Evolutionary conservation across 345 rosid species (phyloP).

Genomic region (Moricandia arvensis): DNA sequence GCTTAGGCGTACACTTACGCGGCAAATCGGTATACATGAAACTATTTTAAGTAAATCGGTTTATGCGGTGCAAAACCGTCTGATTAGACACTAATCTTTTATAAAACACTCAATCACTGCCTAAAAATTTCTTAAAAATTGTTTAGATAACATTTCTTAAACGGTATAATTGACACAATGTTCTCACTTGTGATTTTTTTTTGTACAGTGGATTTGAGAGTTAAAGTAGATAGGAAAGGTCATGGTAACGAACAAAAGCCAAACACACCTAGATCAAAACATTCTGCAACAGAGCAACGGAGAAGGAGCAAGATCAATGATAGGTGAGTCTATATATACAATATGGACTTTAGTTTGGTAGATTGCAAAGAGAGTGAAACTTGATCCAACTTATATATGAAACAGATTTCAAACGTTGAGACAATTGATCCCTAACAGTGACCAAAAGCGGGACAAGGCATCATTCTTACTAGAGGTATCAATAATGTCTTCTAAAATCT

Average conservation of each 20-base stretch:
- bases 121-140: not conserved
- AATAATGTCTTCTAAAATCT: not conserved
- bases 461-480: slow-evolving; percentile 90
- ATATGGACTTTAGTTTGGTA: not conserved
- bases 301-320: slow-evolving; percentile 97
- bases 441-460: slow-evolving; percentile 96
- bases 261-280: slow-evolving; percentile 91
- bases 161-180: not conserved
- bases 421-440: slow-evolving; percentile 78
- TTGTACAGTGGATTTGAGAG: slow-evolving; percentile 60
- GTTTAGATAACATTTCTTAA: not conserved
- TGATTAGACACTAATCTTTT: not conserved
- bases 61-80: not conserved
- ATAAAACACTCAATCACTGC: not conserved
- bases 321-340: slow-evolving; percentile 46
- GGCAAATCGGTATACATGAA: too few relatives aligned
- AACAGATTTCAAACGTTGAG: slow-evolving; percentile 89
- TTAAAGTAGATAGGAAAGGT: slow-evolving; percentile 61
- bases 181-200: not conserved
- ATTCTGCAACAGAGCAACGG: slow-evolving; percentile 97
- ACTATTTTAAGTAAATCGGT: too few relatives aligned
- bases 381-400: slow-evolving; percentile 15
- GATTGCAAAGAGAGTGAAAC: not conserved
- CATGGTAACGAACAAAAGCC: slow-evolving; percentile 64
- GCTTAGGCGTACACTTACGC: too few relatives aligned